Base-by-base conservation (phyloP, 2,329 filamentous ascomycete species). In the Scedosporium dehoogii region DNA sequence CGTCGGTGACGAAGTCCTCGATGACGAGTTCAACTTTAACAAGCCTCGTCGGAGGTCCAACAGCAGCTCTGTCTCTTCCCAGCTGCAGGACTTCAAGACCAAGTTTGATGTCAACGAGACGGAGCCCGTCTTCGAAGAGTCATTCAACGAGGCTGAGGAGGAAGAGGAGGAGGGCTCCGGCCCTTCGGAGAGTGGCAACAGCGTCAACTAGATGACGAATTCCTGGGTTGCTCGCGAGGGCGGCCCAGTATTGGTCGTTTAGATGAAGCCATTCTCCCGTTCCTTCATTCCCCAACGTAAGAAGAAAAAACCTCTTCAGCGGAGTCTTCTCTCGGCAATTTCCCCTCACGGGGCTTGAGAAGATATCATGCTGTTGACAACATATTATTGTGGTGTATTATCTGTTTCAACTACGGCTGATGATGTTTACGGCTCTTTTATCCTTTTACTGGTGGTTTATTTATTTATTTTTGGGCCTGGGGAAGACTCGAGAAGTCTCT, bases 11-110 rank as follows among this genome's bases (percentile, higher is more conserved):
- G 94, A 97, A 76, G 81, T 92, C 66, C 84, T 91, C 70, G 91
- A 97, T 73, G 86, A 89, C 70, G 80, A 85, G 68, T 96, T 94
- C 80, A 92, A 86, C 72, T 87, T 96, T 72, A 83, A 82, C 80
- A 94, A 97, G 70, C 80, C 89, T 63, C 91, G 93, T 66, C 94
- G 93, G 74, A 92, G 91, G 74, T 96, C 91, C 77, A 97, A 97
- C 80, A 93, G 89, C 74, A 92, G 88, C 78, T 86, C 83, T 70
- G 83, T 88, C 69, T 86, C 85, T 62, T 83, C 85, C 70, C 81
- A 85, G 69, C 79, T 91, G 68, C 82, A 84, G 64, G 85, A 92
- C 73, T 91, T 96, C 79, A 96, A 94, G 83, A 96, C 92, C 76
- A 99, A 99, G 79, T 97, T 97, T 73, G 94, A 99, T 76, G 81